Percentiles rank a stretch among this genome's conserved stretches.
These are phyloP conservation scores for Fraxinus paxiana DNA, from an alignment of 305 asterid genomes.

Conservation along the genomic window DNA sequence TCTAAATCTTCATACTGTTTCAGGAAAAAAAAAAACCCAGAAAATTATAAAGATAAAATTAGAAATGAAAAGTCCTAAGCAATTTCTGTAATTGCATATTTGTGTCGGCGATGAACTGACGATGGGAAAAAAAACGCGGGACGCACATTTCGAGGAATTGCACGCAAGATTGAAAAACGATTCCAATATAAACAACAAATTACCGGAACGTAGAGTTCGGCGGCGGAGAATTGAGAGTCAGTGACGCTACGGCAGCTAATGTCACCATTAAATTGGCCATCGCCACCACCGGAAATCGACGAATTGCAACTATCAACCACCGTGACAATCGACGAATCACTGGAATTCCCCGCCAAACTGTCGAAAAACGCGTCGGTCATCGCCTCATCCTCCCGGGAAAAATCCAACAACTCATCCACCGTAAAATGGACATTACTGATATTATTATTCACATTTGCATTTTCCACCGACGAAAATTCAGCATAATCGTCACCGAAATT, in stretches of 20 bases:
- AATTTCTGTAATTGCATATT: background rate
- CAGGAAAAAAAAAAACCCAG: background rate
- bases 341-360: slow-evolving; percentile 45
- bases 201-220: slow-evolving; percentile 92
- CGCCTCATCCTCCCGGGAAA: background rate
- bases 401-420: slow-evolving; percentile 8
- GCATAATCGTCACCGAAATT: background rate
- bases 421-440: background rate
- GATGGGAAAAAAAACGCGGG: background rate
- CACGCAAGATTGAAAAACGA: slow-evolving; percentile 18
- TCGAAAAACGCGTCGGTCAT: background rate
- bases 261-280: slow-evolving; percentile 51
- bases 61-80: background rate
- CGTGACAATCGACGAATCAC: slow-evolving; percentile 59
- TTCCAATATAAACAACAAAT: background rate
- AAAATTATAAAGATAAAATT: background rate
- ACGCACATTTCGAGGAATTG: slow-evolving; percentile 40
- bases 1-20: slow-evolving; percentile 83
- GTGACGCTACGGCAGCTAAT: slow-evolving; percentile 56
- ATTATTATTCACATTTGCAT: slow-evolving; percentile 17
- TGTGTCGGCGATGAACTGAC: background rate
- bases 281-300: slow-evolving; percentile 65
- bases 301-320: slow-evolving; percentile 79
- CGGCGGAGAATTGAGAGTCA: slow-evolving; percentile 64
- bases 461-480: slow-evolving; percentile 29